phyloP scores from a whole-genome alignment of 805 yeast species.

The Danielia reshetovae region DNA sequence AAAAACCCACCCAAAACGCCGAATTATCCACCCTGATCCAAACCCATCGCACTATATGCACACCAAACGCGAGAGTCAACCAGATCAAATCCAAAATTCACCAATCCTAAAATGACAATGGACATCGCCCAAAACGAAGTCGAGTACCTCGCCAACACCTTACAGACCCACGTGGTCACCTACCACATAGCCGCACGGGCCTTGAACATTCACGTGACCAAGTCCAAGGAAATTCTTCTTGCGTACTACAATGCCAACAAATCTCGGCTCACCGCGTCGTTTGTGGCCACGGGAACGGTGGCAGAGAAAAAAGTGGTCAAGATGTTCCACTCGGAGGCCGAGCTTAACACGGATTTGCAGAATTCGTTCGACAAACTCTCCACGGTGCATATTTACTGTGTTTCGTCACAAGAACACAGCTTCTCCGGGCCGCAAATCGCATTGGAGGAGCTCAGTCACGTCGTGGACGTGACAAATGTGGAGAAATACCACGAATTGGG shows the following conservation, averaged over 20 bases:
- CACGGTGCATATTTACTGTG: conserved; percentile 38
- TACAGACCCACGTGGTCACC: conserved; percentile 24
- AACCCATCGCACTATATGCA: too few species aligned
- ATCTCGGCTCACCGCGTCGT: conserved; percentile 36
- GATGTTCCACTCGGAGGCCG: conserved; percentile 20
- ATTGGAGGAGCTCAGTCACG: conserved; percentile 14
- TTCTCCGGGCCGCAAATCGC: conserved; percentile 13
- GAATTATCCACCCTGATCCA: too few species aligned
- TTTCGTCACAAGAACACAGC: conserved; percentile 19
- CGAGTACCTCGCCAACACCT: conserved; percentile 24
- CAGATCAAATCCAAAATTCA: too few species aligned
- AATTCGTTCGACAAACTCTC: conserved; percentile 24
- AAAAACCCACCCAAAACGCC: too few species aligned
- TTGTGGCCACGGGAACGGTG: conserved; percentile 37
- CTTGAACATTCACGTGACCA: conserved; percentile 31
- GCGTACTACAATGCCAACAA: conserved; percentile 35
- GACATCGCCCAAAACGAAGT: conserved; percentile 24
- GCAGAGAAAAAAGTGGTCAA: conserved; percentile 15
- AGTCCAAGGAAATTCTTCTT: conserved; percentile 38
- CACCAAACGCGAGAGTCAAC: too few species aligned
- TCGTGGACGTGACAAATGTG: conserved; percentile 12
- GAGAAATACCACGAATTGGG: conserved; percentile 25
- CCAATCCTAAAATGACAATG: conserved; percentile 28
- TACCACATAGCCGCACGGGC: conserved; percentile 41
- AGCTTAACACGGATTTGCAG: conserved; percentile 20